Base-by-base conservation (phyloP, 2,329 filamentous ascomycete species). In the Ceratocystis destructans region DNA sequence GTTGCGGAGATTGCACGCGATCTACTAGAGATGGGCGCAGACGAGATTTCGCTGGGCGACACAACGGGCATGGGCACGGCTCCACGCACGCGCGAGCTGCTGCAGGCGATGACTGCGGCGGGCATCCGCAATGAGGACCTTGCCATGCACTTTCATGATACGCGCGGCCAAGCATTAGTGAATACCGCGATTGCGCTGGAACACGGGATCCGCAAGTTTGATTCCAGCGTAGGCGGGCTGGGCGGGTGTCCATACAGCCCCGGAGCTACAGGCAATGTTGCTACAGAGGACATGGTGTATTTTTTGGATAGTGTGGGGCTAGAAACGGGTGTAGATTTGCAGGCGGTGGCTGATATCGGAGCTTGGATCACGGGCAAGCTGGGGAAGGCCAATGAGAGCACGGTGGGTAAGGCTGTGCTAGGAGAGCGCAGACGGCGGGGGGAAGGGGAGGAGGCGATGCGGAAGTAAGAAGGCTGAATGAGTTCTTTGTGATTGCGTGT, bases 21-120 rank as follows among this genome's bases (percentile, higher is more conserved):
- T 72, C 77, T 96, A 62, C 79, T 96, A 1, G 88, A 92, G 72
- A 89, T 93, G 79, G 92, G 92, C 20, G 92, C 90, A 22, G 90
- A 96, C 72, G 90, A 96, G 79, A 91, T 96, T 70, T 89, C 88
- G 1, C 82, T 96, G 0, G 91, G 90, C 5, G 92, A 96, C 72
- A 96, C 92, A 0, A 93, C 91, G 0, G 92, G 92, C 20, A 91
- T 95, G 82, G 92, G 91, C 41, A 95, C 89, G 0, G 86, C 85
- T n/a, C 86, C 85, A 20, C 79, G 84, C 66, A 90, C 87, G 1
- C 77, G 79, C 66, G 82, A 83, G 66, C 77, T 91, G 61, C 78
- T 91, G 67, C 80, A 80, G 69, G 85, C 85, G 66, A 77, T 90
- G 75, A 75, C 79, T 7, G 81, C 84, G 1, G 87, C 87, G 1